Evolutionary conservation across 1,284 basidiomycete species (phyloP).

Genomic region (Ceratobasidium sp.): DNA sequence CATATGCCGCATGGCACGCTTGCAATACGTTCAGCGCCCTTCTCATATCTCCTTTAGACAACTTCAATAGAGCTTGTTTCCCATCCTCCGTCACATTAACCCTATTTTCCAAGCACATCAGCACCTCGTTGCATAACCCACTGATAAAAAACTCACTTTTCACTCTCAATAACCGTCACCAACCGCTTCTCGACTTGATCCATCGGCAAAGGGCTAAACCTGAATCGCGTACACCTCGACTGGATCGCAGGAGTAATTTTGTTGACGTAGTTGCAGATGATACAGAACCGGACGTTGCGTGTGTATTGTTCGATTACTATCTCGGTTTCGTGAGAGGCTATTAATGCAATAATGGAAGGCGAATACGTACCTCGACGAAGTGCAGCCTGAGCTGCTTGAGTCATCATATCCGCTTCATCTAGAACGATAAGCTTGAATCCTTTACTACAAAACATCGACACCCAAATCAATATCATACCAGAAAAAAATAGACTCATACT

Average conservation of each 20-base stretch:
- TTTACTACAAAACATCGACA: constrained; percentile 69
- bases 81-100: constrained; percentile 91
- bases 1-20: constrained; percentile 96
- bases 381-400: constrained; percentile 95
- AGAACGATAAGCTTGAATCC: constrained; percentile 98
- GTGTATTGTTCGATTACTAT: constrained; percentile 97
- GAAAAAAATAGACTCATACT: constrained; percentile 44
- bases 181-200: constrained; percentile 88
- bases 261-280: constrained; percentile 99
- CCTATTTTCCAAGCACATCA: constrained; percentile 60
- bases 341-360: constrained; percentile 61
- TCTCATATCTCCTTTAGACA: constrained; percentile 98
- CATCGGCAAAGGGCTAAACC: constrained; percentile 95
- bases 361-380: constrained; percentile 75
- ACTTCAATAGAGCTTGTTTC: constrained; percentile 88
- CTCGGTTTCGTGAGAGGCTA: constrained; percentile 55
- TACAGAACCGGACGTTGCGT: constrained; percentile 98
- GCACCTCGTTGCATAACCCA: not conserved
- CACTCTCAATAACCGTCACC: constrained; percentile 83
- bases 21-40: constrained; percentile 96
- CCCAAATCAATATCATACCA: too few species aligned
- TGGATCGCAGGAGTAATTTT: constrained; percentile 99
- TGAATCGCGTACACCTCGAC: constrained; percentile 96
- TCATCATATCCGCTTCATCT: constrained; percentile 99
- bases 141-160: constrained; percentile 71